A percentile compares a stretch with the other conserved stretches of the same genome.
Evolutionary conservation across 257 asterid genomes (phyloP).

Genomic region (Przewalskia tangutica): DNA sequence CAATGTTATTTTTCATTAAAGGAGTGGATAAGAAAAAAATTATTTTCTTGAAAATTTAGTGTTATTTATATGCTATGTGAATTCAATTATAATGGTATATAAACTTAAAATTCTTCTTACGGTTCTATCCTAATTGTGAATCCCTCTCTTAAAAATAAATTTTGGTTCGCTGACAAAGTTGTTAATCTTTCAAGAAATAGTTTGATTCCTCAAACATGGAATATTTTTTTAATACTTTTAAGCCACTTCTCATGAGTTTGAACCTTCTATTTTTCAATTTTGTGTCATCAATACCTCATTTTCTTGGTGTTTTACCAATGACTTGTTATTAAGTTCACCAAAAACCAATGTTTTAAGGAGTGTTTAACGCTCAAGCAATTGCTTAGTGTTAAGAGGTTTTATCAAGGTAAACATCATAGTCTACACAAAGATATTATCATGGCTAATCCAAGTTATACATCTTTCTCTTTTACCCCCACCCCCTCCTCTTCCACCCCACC

Average conservation of each 20-base stretch:
- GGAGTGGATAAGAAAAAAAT: no score
- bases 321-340: constrained; percentile 23
- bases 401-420: constrained; percentile 11
- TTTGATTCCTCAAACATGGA: background rate
- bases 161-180: no score
- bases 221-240: background rate
- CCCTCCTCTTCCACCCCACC: no score
- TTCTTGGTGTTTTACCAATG: constrained; percentile 4
- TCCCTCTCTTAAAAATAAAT: no score
- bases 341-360: constrained; percentile 25
- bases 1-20: no score
- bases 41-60: background rate
- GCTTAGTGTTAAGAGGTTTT: constrained; percentile 27
- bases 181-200: background rate
- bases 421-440: background rate
- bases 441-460: constrained; percentile 7
- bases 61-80: no score
- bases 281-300: background rate
- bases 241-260: constrained; percentile 1
- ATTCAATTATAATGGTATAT: background rate
- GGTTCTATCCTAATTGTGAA: no score
- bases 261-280: background rate
- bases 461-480: background rate
- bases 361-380: constrained; percentile 60
- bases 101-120: background rate